Percentiles rank a stretch among this genome's conserved stretches.
Conservation (phyloP, 2,329 filamentous ascomycete species). For the Talaromyces sp. region DNA sequence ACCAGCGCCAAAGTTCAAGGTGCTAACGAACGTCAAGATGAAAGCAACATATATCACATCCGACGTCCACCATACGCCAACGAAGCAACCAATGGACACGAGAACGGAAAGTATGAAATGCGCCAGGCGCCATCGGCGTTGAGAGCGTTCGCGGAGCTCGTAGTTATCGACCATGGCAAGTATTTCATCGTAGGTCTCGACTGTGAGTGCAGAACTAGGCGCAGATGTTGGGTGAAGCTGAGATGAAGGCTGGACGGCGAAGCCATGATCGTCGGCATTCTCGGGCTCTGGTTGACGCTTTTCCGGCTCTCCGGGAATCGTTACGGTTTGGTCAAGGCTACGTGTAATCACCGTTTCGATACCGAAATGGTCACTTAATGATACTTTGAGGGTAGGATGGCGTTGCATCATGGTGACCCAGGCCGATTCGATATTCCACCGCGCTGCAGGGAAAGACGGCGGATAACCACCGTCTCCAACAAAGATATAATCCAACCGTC, state of each 20-base stretch:
- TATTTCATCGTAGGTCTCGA: constrained; percentile 63
- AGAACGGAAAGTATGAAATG: constrained; percentile 68
- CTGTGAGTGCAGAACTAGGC: constrained; percentile 36
- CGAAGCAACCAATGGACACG: constrained; percentile 66
- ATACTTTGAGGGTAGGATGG: constrained; percentile 76
- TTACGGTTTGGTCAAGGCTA: neutral
- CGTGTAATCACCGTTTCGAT: constrained; percentile 68
- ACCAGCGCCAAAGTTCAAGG: constrained; percentile 69
- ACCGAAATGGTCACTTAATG: constrained; percentile 90
- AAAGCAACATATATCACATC: constrained; percentile 67
- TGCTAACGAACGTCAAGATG: constrained; percentile 71
- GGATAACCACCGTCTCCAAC: constrained; percentile 53
- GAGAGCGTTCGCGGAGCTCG: constrained; percentile 62
- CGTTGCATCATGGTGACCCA: constrained; percentile 75
- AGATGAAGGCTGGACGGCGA: constrained; percentile 4
- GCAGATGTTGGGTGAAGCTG: constrained; percentile 15
- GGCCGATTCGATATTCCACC: constrained; percentile 66
- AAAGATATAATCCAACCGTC: constrained; percentile 93
- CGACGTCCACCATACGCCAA: constrained; percentile 77
- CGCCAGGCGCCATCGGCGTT: constrained; percentile 64
- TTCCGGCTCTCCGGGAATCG: constrained; percentile 7
- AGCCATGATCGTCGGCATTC: constrained; percentile 17
- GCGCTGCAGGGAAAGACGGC: constrained; percentile 27
- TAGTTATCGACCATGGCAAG: constrained; percentile 66
- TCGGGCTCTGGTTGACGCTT: constrained; percentile 14